Base-by-base conservation (phyloP, 306 rosid species). In the Castanea sativa region DNA sequence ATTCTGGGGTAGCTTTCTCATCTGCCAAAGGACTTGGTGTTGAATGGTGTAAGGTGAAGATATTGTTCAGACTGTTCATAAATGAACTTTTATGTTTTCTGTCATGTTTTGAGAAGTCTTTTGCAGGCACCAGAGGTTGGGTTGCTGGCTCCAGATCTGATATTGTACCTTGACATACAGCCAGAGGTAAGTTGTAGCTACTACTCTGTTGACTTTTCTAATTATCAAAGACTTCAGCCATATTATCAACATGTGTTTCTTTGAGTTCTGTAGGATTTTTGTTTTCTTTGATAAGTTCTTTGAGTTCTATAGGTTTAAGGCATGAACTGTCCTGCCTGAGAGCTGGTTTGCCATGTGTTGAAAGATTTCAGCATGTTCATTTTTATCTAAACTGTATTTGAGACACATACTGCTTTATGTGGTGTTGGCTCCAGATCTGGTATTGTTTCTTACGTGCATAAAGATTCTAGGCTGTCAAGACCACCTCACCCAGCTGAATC, bases 1-100 rank as follows among this genome's bases (percentile, higher is more conserved):
- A 86, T 79, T 95, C 96, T 21, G 97, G 97, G 21, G 98, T 92
- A 80, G 98, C 99, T 76, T 95, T 90, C 89, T 95, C 98, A 14
- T 84, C 94, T 10, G 92, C 99, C 52, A 91, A 95, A 81, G 99
- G 99, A 83, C 93, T 95, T 63, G 89, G 84, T 53, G 55, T 92
- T 71, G 94, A 89, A 63, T 95, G 98, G 99, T 91, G 99, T 43
- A 95, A 92, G 99, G 98, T 95, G 79, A 75, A 72, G 67, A 74
- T 27, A 11, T 32, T 14, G 38, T 69, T 78, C 21, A 15, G 18
- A 19, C 30, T 55, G 23, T 71, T 51, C 59, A 21, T 67, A 5
- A 49, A 0, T 16, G 58, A 55, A 45, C 30, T 55, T 12, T 29
- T 73, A 1, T 32, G 2, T 55, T 87, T 49, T 55, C 3, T 65